Percentiles rank a stretch among this genome's conserved stretches.
These are phyloP conservation scores for Linum usitatissimum DNA, from an alignment of 345 rosid genomes.

Conservation along the genomic window DNA sequence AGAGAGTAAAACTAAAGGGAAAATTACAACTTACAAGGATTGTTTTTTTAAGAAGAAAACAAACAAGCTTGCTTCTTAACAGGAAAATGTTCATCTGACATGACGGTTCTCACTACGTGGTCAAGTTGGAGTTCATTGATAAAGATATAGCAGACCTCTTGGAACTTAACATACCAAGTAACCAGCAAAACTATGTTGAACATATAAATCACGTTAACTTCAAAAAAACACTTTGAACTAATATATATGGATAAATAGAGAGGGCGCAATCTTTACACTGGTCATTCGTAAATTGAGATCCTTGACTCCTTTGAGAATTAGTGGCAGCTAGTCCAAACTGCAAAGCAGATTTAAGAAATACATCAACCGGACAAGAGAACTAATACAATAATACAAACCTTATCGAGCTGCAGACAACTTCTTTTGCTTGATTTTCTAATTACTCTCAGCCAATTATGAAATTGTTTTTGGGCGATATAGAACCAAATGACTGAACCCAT, in stretches of 20 bases:
- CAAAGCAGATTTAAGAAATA: slow-evolving; percentile 17
- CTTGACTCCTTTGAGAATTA: slow-evolving; percentile 59
- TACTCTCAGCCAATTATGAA: too few species aligned
- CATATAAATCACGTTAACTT: neutral
- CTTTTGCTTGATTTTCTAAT: too few species aligned
- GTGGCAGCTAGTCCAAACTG: slow-evolving; percentile 69
- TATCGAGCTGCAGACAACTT: too few species aligned
- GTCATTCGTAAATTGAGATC: slow-evolving; percentile 66
- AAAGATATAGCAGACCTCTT: neutral
- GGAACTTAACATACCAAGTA: neutral
- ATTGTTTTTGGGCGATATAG: neutral
- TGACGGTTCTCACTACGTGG: neutral
- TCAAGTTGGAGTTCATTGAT: neutral
- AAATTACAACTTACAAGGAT: too few species aligned
- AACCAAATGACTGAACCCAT: neutral
- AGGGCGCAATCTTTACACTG: slow-evolving; percentile 40
- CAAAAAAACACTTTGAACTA: neutral
- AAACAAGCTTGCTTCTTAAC: neutral
- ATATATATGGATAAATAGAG: neutral
- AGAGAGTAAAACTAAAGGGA: too few species aligned
- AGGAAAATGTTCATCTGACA: neutral
- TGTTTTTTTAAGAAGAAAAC: neutral
- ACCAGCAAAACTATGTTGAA: neutral
- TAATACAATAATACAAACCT: neutral
- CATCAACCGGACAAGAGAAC: neutral